Evolutionary conservation across 306 rosid genomes (phyloP), one percentile per base, ranked within the genome.

Genomic region (Inga laurina): DNA sequence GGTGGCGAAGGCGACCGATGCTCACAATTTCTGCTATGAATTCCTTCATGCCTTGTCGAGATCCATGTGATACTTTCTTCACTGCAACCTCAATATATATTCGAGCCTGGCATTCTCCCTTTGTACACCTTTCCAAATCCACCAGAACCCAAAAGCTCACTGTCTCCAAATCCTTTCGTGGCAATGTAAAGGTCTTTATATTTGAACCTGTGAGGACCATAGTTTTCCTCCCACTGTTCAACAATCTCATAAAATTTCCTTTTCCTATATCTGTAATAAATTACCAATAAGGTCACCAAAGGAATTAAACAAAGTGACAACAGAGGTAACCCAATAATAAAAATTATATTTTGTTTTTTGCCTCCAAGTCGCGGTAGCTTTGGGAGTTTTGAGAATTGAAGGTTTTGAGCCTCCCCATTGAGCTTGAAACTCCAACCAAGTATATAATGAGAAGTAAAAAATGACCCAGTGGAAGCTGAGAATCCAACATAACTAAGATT

Each of bases 51-150:
- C n/a, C n/a, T 54, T 54, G 61, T 54, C 10, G 61, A 9, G n/a
- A 54, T 35, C 89, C 89, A 69, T 89, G 96, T 0, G 24, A 16
- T 4, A 54, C 2, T 18, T 52, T 52, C 61, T 54, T 54, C 61
- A 54, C 61, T 18, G 22, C 61, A 18, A 54, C 9, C 24, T 54
- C 10, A 19, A 54, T 54, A n/a, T n/a, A n/a, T n/a, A 4, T 54
- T 54, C 9, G 61, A 18, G 2, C 24, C 2, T 18, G 10, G 22
- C 61, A 54, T 54, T 54, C 3, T 54, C 61, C 61, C 61, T 54
- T 54, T 54, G 24, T 54, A 54, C n/a, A 54, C 61, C n/a, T 54
- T 19, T 16, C 61, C 61, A 19, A 54, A 54, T 54, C 61, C 61
- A 19, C n/a, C 61, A 54, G 24, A 54, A 54, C 61, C 61, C n/a